Percentiles rank a stretch among this genome's conserved stretches.
These are phyloP conservation scores for Botrytis byssoidea DNA, from an alignment of 2,329 filamentous ascomycete genomes.

Conservation along the genomic window DNA sequence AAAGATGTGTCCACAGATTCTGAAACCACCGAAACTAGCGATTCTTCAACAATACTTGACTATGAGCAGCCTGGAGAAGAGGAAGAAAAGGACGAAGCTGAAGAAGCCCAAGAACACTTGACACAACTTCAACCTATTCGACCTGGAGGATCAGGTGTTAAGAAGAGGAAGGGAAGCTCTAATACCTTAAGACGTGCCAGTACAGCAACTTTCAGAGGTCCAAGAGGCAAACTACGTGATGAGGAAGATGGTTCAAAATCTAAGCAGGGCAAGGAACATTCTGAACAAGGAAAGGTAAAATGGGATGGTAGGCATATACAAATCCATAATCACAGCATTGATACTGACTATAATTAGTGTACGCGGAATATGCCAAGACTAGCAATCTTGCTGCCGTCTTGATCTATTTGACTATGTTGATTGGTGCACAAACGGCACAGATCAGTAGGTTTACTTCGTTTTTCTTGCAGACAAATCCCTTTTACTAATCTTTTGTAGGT, in stretches of 20 bases:
- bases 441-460: slow-evolving; percentile 56
- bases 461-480: not conserved
- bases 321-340: not conserved
- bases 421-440: slow-evolving; percentile 77
- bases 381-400: slow-evolving; percentile 83
- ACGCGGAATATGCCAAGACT: slow-evolving; percentile 89
- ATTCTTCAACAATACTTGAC: slow-evolving; percentile 55
- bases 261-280: slow-evolving; percentile 81
- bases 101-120: slow-evolving; percentile 74
- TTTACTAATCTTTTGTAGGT: slow-evolving; percentile 45
- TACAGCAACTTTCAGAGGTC: slow-evolving; percentile 83
- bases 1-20: slow-evolving; percentile 49
- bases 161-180: slow-evolving; percentile 66
- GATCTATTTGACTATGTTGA: slow-evolving; percentile 73
- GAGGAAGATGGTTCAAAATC: slow-evolving; percentile 78
- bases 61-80: slow-evolving; percentile 50
- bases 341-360: slow-evolving; percentile 53
- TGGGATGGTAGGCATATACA: slow-evolving; percentile 59
- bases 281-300: slow-evolving; percentile 96
- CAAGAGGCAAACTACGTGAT: slow-evolving; percentile 78
- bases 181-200: slow-evolving; percentile 85
- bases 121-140: slow-evolving; percentile 77
- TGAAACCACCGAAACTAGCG: slow-evolving; percentile 47
- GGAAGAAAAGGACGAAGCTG: slow-evolving; percentile 59
- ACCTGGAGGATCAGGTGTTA: slow-evolving; percentile 49